Evolutionary conservation across 192 early-diverging fungal genomes (phyloP), one percentile per base, ranked within the genome.

Genomic region (Linnemannia exigua): DNA sequence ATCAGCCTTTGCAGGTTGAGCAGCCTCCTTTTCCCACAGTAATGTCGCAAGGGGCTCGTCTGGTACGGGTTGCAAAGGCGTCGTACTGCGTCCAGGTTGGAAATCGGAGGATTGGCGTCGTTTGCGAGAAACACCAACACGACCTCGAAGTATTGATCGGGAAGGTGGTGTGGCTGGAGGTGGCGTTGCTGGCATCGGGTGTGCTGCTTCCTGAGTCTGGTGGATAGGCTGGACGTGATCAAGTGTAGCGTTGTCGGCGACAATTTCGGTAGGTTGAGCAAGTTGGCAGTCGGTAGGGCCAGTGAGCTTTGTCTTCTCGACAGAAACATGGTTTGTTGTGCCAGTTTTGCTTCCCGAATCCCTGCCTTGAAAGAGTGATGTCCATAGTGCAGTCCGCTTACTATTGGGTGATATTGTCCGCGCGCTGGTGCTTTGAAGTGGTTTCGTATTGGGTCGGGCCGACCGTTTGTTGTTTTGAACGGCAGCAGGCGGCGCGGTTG

Each of bases 61-160:
- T 2, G 50, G 50, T 12, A 31, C 20, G 8, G 67, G 70, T 70
- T 15, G 35, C 37, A 70, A 70, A 36, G 36, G 68, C 19, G 68
- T 70, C 36, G 68, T 41, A 19, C 38, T 70, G 17, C 68, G 50
- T 54, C 28, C 76, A 8, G 79, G 71, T 74, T 67, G 50, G 50
- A 75, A 77, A 33, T 79, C 82, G 37, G 73, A 84, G 8, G 84
- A 86, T 51, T 86, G 84, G 15, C 84, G 61, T 41, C 84, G 38
- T 54, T 86, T 86, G 66, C 41, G 48, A 4, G 84, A 86, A 17
- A 54, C 28, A 15, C 84, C 84, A 19, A 86, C 35, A 11, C 74
- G 76, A 4, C 67, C 20, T 14, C 36, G 54, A 33, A 79, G 67
- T 14, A 67, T 70, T 1, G 54, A 63, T 19, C 68, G 75, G 33